Conservation (phyloP, 495 filamentous ascomycete species). For the Tuber indicum region DNA sequence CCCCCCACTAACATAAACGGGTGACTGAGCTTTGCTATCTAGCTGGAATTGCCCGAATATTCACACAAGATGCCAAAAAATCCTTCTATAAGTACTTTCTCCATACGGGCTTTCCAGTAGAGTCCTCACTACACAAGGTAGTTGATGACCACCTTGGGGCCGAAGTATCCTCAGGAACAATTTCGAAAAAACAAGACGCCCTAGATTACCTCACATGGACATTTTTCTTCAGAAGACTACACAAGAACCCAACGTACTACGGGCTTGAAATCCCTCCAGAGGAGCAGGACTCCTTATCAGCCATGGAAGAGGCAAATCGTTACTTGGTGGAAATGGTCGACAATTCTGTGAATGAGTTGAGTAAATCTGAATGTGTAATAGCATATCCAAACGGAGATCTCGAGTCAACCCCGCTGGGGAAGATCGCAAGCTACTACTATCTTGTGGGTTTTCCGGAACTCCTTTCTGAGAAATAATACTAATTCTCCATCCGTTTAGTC, state of each 20-base stretch:
- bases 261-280: conserved; percentile 89
- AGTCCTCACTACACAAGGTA: conserved; percentile 91
- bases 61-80: conserved; percentile 96
- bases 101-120: conserved; percentile 95
- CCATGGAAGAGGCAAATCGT: conserved; percentile 77
- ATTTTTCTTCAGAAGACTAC: conserved; percentile 94
- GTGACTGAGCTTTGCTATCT: neutral
- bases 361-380: conserved; percentile 71
- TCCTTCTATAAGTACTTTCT: conserved; percentile 99
- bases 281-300: conserved; percentile 82
- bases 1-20: neutral
- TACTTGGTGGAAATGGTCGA: conserved; percentile 90
- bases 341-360: conserved; percentile 71
- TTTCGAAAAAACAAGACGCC: conserved; percentile 89
- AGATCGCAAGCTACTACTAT: conserved; percentile 99
- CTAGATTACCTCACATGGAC: conserved; percentile 98
- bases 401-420: conserved; percentile 80
- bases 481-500: conserved; percentile 45
- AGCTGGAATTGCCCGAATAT: conserved; percentile 86
- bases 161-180: conserved; percentile 88
- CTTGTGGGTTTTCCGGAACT: conserved; percentile 44
- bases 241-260: conserved; percentile 98
- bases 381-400: conserved; percentile 83
- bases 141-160: conserved; percentile 95
- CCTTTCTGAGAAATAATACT: neutral